Evolutionary conservation across 106 monocot species (phyloP).

Genomic region (Xerophyta viscosa): DNA sequence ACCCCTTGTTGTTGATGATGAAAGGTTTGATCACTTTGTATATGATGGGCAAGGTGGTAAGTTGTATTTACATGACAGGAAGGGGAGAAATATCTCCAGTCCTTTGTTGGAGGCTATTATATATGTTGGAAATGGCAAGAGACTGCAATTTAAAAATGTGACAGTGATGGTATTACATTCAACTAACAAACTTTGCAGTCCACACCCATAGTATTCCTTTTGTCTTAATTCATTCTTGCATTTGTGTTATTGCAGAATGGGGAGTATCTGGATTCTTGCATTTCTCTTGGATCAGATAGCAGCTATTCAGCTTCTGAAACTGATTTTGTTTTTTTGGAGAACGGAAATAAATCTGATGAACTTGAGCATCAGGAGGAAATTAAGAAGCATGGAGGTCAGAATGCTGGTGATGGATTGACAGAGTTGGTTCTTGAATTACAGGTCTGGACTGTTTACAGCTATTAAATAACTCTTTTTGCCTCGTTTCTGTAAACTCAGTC

Average conservation of each 20-base stretch:
- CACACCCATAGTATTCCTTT: background rate
- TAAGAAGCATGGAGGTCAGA: background rate
- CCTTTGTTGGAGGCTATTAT: conserved; percentile 45
- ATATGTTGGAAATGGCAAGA: conserved; percentile 73
- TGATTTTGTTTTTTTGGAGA: conserved; percentile 62
- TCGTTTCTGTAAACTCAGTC: too few species aligned
- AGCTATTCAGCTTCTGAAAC: conserved; percentile 72
- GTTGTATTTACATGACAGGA: conserved; percentile 48
- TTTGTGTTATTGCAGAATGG: conserved; percentile 58
- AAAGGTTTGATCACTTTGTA: conserved; percentile 74
- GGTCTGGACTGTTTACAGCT: too few species aligned
- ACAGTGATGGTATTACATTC: conserved; percentile 55
- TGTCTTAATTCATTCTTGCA: background rate
- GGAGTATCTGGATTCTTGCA: conserved; percentile 78
- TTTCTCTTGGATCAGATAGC: conserved; percentile 79
- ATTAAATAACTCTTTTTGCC: too few species aligned
- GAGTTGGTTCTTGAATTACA: conserved; percentile 69
- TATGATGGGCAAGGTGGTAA: conserved; percentile 97
- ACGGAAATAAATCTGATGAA: conserved; percentile 13
- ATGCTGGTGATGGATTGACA: conserved; percentile 21
- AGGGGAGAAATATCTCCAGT: conserved; percentile 37
- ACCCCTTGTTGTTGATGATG: conserved; percentile 76
- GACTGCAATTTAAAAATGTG: conserved; percentile 84
- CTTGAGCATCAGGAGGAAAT: conserved; percentile 19
- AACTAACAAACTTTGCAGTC: background rate